Evolutionary conservation across 441 rosid species (phyloP).

Genomic region (Adansonia grandidieri): DNA sequence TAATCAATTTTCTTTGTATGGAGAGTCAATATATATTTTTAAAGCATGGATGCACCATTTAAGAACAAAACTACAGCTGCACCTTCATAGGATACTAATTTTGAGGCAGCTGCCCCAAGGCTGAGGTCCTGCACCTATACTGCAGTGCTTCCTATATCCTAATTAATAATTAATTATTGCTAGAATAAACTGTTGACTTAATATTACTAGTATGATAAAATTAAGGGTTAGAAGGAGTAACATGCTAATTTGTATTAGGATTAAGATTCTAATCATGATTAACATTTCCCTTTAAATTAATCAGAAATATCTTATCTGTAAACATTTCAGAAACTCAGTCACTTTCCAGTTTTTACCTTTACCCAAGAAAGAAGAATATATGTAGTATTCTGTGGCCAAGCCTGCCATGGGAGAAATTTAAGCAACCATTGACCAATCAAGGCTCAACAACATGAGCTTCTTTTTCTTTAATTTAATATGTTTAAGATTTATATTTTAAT

Average conservation of each 20-base stretch:
- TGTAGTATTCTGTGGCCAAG: slow-evolving; percentile 7
- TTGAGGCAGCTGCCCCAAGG: slow-evolving; percentile 5
- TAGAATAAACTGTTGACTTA: background rate
- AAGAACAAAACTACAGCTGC: slow-evolving; percentile 1
- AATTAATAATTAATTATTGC: background rate
- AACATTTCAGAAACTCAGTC: slow-evolving; percentile 9
- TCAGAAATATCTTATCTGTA: slow-evolving; percentile 14
- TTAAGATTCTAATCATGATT: too few species aligned
- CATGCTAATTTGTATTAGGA: background rate
- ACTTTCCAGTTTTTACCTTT: slow-evolving; percentile 37
- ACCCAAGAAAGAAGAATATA: slow-evolving; percentile 46
- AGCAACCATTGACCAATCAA: slow-evolving; percentile 1
- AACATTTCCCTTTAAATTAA: background rate
- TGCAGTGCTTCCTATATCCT: background rate
- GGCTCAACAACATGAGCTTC: background rate
- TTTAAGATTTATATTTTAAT: too few species aligned
- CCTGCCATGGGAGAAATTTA: slow-evolving; percentile 1
- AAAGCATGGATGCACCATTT: slow-evolving; percentile 8
- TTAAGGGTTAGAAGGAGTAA: background rate
- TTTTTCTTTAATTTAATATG: too few species aligned
- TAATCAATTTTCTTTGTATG: too few species aligned
- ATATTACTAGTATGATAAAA: background rate
- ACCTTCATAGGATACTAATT: slow-evolving; percentile 35
- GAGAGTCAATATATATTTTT: background rate
- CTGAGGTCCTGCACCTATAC: slow-evolving; percentile 2